Conservation (phyloP, 2,329 filamentous ascomycete species). For the Epichloe festucae region DNA sequence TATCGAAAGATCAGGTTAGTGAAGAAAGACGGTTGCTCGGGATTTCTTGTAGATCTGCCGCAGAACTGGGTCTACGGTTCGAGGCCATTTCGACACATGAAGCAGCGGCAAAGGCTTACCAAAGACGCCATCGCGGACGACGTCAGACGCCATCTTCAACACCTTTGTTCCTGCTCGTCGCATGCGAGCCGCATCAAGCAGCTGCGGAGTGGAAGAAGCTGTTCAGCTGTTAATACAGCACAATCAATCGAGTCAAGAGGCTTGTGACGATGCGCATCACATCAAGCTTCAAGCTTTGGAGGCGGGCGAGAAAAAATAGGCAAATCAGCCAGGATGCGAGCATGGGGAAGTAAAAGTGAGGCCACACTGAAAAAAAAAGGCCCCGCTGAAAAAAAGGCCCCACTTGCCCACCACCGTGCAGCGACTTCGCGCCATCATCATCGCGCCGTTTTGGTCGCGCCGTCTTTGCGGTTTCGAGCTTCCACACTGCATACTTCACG, state of each 20-base stretch:
- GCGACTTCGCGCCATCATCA: neutral
- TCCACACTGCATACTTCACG: neutral
- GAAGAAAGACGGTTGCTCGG: neutral
- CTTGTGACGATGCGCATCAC: too few relatives aligned
- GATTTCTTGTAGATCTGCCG: neutral
- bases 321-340: too few relatives aligned
- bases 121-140: slow-evolving; percentile 44
- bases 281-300: too few relatives aligned
- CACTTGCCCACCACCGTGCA: too few relatives aligned
- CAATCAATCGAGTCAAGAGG: neutral
- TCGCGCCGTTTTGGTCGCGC: neutral
- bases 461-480: neutral
- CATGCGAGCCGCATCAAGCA: slow-evolving; percentile 16
- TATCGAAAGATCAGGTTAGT: slow-evolving; percentile 22
- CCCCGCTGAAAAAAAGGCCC: too few relatives aligned
- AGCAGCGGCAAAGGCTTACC: slow-evolving; percentile 26
- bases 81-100: neutral
- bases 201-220: neutral
- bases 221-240: neutral
- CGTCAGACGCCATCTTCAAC: slow-evolving; percentile 40
- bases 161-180: slow-evolving; percentile 16
- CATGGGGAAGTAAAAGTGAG: too few relatives aligned
- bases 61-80: neutral
- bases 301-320: too few relatives aligned
- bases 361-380: too few relatives aligned